phyloP scores from a whole-genome alignment of 2,329 filamentous ascomycete species.

The Colletotrichum echinochloae region DNA sequence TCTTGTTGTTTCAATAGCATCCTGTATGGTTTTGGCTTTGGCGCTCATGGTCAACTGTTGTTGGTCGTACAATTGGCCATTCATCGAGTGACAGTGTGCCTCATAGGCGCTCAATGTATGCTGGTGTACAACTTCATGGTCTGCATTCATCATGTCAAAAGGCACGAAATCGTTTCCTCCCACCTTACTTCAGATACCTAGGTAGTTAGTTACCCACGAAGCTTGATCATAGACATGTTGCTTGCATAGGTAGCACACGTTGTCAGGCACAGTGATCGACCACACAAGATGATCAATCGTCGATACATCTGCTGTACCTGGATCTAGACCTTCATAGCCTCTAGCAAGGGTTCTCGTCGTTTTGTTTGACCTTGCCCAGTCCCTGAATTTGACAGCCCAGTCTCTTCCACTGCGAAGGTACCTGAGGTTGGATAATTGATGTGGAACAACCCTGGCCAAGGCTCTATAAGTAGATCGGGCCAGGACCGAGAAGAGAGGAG shows the following conservation, averaged over 20 bases:
- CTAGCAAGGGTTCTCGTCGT: neutral
- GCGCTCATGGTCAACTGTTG: neutral
- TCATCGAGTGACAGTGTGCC: neutral
- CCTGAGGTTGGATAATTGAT: neutral
- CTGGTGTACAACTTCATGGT: no score
- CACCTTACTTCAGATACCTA: neutral
- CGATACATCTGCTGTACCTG: neutral
- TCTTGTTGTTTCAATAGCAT: slow-evolving; percentile 2
- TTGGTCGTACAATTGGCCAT: neutral
- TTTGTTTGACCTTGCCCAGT: neutral
- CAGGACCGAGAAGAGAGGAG: neutral
- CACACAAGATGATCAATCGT: neutral
- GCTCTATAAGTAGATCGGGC: neutral
- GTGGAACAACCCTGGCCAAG: neutral
- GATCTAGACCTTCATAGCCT: neutral
- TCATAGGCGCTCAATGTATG: no score
- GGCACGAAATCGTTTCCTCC: neutral
- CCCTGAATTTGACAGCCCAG: neutral
- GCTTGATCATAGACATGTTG: neutral
- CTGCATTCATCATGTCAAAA: neutral
- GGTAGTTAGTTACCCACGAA: neutral
- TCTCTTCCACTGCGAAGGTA: neutral
- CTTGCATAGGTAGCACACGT: neutral
- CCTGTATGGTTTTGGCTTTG: neutral
- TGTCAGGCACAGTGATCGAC: neutral